Percentiles rank a stretch among this genome's conserved stretches.
phyloP scores from a whole-genome alignment of 306 rosid genomes.

The Pterocarpus santalinus region DNA sequence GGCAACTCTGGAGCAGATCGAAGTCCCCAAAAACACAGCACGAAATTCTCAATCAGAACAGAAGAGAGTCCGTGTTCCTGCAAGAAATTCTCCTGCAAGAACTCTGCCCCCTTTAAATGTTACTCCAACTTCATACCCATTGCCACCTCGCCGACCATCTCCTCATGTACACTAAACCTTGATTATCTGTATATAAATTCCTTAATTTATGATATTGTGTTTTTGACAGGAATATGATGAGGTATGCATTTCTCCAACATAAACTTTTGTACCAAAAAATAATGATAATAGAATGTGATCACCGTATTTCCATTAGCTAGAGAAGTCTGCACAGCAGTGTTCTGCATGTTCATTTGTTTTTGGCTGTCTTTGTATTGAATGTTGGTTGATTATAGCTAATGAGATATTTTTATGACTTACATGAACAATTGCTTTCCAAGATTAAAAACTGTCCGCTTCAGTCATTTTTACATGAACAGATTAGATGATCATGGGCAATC shows the following conservation, averaged over 20 bases:
- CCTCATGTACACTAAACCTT: slow-evolving; percentile 51
- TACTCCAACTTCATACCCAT: slow-evolving; percentile 64
- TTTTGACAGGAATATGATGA: slow-evolving; percentile 38
- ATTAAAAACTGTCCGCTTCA: not conserved
- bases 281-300: slow-evolving; percentile 22
- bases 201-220: slow-evolving; percentile 39
- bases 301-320: slow-evolving; percentile 29
- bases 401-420: slow-evolving; percentile 9
- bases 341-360: slow-evolving; percentile 14
- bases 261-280: not conserved
- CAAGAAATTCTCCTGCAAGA: slow-evolving; percentile 52
- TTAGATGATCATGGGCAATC: not conserved
- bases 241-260: slow-evolving; percentile 1
- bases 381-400: slow-evolving; percentile 6
- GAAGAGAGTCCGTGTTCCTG: slow-evolving; percentile 44
- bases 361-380: not conserved
- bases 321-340: slow-evolving; percentile 12
- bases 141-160: slow-evolving; percentile 58
- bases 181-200: slow-evolving; percentile 47
- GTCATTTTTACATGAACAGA: not conserved
- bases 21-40: slow-evolving; percentile 58
- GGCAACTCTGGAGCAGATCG: slow-evolving; percentile 68
- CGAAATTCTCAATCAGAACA: slow-evolving; percentile 57
- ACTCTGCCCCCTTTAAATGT: slow-evolving; percentile 53
- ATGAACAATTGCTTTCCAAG: slow-evolving; percentile 1